A percentile compares a stretch with the other conserved stretches of the same genome.
phyloP scores from a whole-genome alignment of 1,139 yeast species.

The Sugiyamaella neomexicana region DNA sequence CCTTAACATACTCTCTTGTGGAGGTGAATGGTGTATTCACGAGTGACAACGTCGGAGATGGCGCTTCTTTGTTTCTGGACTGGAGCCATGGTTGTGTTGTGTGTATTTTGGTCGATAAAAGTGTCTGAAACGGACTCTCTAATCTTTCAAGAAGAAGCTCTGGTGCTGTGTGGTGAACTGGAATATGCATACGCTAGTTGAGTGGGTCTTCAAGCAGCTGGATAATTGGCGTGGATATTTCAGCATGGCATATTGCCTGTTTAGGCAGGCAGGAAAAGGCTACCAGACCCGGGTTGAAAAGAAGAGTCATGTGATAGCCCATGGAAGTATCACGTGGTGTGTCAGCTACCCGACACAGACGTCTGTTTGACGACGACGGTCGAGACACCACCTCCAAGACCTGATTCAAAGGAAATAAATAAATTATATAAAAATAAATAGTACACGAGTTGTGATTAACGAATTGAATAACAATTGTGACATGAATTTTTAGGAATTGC shows the following conservation, averaged over 20 bases:
- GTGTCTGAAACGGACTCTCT: constrained; percentile 8
- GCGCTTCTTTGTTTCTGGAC: constrained; percentile 64
- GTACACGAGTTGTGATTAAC: too few relatives aligned
- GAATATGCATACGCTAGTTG: constrained; percentile 7
- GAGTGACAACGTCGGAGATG: constrained; percentile 99
- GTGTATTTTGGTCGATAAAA: constrained; percentile 18
- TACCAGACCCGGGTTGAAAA: too few relatives aligned
- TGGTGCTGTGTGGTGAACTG: constrained; percentile 1
- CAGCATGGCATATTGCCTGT: neutral
- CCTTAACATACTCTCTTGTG: constrained; percentile 90
- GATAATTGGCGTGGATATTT: constrained; percentile 12
- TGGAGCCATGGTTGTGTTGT: constrained; percentile 41
- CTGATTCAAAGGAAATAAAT: too few relatives aligned
- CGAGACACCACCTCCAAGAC: too few relatives aligned
- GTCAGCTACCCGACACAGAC: too few relatives aligned
- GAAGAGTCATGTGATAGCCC: too few relatives aligned
- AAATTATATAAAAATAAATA: too few relatives aligned
- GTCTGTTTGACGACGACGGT: too few relatives aligned
- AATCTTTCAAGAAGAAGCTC: neutral
- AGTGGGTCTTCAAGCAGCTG: neutral
- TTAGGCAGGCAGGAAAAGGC: neutral
- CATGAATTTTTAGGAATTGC: constrained; percentile 13
- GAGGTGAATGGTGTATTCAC: constrained; percentile 99
- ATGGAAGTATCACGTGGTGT: too few relatives aligned
- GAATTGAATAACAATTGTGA: too few relatives aligned